These are phyloP conservation scores for Rhizopus stolonifer DNA, from an alignment of 371 early-diverging fungal genomes.

Conservation along the genomic window DNA sequence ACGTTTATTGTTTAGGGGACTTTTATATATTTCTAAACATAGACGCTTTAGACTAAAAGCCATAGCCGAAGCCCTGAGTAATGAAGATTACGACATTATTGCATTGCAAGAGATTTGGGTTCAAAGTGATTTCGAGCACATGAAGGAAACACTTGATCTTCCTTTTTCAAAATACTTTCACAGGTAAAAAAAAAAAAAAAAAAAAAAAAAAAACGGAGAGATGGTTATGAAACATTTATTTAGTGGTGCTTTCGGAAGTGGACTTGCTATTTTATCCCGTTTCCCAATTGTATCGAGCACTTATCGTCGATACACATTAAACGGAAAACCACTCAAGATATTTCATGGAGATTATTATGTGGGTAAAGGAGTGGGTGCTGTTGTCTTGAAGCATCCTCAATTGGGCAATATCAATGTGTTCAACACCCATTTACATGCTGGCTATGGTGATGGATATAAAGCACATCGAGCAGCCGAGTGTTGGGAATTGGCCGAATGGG, in stretches of 20 bases:
- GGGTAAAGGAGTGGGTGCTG: constrained; percentile 50
- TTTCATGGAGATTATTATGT: constrained; percentile 56
- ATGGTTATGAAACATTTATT: no score
- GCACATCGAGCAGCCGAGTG: constrained; percentile 47
- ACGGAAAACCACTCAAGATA: constrained; percentile 47
- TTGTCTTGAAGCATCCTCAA: constrained; percentile 41
- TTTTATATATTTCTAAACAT: constrained; percentile 40
- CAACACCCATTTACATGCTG: constrained; percentile 57
- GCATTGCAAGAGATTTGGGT: constrained; percentile 59
- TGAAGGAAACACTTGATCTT: constrained; percentile 27
- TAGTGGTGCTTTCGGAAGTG: constrained; percentile 53
- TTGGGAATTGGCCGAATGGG: constrained; percentile 43
- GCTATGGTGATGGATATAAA: constrained; percentile 45
- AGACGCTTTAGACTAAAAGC: constrained; percentile 37
- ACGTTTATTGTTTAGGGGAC: constrained; percentile 30
- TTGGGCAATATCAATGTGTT: constrained; percentile 51
- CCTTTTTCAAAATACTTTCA: constrained; percentile 43
- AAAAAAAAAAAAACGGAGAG: not conserved
- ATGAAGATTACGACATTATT: constrained; percentile 43
- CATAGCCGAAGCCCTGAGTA: constrained; percentile 39
- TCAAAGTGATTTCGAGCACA: constrained; percentile 31
- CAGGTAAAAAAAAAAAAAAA: constrained; percentile 22
- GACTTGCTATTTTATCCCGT: constrained; percentile 46
- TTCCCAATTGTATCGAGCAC: constrained; percentile 37
- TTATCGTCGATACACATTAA: constrained; percentile 39